A percentile compares a stretch with the other conserved stretches of the same genome.
Evolutionary conservation across 352 stramenopile genomes (phyloP).

Genomic region (Globisporangium orthogonon): DNA sequence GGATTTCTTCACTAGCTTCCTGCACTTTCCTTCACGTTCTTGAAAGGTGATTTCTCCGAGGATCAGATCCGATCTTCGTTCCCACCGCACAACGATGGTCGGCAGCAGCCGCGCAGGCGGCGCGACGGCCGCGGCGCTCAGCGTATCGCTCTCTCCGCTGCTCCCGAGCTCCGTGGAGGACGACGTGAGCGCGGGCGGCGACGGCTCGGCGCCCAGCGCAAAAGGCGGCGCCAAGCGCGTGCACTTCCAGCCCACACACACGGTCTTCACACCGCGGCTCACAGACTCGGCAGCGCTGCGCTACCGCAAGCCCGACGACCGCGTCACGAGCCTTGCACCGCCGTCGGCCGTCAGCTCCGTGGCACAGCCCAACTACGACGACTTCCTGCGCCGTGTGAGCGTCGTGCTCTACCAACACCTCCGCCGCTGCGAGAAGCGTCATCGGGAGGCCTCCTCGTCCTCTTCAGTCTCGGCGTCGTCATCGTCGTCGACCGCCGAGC

Average conservation of each 20-base stretch:
- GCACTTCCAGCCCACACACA: conserved; percentile 84
- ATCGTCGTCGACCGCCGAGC: conserved; percentile 1
- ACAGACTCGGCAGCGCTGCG: conserved; percentile 57
- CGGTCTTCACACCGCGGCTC: conserved; percentile 76
- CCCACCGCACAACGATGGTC: conserved; percentile 28
- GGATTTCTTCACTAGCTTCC: neutral
- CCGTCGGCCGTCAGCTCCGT: conserved; percentile 72
- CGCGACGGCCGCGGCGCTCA: conserved; percentile 39
- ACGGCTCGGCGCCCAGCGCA: neutral
- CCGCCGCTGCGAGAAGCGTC: conserved; percentile 76
- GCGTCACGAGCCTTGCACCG: conserved; percentile 61
- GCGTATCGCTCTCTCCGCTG: conserved; percentile 72
- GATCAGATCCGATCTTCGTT: neutral
- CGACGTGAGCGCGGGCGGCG: conserved; percentile 5
- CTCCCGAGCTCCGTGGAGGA: conserved; percentile 76
- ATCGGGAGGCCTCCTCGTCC: conserved; percentile 29
- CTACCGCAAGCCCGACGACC: conserved; percentile 78
- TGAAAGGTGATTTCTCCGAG: neutral
- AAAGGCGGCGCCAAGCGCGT: conserved; percentile 37
- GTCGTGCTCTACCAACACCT: conserved; percentile 90
- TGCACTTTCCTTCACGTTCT: too few species aligned
- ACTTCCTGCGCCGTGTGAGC: conserved; percentile 82
- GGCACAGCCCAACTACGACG: conserved; percentile 88
- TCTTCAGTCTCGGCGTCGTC: neutral
- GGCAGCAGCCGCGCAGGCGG: conserved; percentile 23